Conservation (phyloP, 129 eudicot genomes). For the Arctium lappa region DNA sequence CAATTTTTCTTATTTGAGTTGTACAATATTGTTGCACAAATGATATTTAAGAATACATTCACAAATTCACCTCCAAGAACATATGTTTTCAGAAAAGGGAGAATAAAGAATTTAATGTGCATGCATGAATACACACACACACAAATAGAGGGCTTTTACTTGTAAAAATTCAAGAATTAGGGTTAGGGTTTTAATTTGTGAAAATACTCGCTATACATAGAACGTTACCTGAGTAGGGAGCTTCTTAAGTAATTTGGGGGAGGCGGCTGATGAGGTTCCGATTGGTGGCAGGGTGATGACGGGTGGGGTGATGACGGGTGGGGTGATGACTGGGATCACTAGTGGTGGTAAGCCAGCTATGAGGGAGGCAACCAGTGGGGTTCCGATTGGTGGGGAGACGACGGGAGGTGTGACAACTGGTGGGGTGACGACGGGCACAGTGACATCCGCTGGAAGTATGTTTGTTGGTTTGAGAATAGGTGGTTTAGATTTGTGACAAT, state of each 20-base stretch:
- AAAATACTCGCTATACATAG: neutral
- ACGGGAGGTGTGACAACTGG: neutral
- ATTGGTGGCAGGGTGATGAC: too few relatives aligned
- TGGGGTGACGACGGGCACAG: neutral
- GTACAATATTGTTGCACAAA: neutral
- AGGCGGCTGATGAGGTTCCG: too few relatives aligned
- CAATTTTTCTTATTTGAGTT: neutral
- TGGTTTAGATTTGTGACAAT: slow-evolving; percentile 30
- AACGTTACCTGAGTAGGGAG: slow-evolving; percentile 20
- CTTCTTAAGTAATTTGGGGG: neutral
- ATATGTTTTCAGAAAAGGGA: neutral
- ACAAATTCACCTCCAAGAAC: neutral
- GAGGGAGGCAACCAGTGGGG: too few relatives aligned
- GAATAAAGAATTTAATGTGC: neutral
- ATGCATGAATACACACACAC: neutral
- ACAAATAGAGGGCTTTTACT: neutral
- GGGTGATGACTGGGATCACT: too few relatives aligned
- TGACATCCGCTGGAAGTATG: too few relatives aligned
- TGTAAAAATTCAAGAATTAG: neutral
- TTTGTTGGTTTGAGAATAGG: neutral
- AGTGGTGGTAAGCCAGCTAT: too few relatives aligned
- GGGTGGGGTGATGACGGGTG: too few relatives aligned
- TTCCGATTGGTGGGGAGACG: neutral
- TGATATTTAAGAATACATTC: neutral
- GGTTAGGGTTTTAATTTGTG: neutral